Evolutionary conservation across 306 rosid species (phyloP).

Genomic region (Astragalus glycyphyllos): DNA sequence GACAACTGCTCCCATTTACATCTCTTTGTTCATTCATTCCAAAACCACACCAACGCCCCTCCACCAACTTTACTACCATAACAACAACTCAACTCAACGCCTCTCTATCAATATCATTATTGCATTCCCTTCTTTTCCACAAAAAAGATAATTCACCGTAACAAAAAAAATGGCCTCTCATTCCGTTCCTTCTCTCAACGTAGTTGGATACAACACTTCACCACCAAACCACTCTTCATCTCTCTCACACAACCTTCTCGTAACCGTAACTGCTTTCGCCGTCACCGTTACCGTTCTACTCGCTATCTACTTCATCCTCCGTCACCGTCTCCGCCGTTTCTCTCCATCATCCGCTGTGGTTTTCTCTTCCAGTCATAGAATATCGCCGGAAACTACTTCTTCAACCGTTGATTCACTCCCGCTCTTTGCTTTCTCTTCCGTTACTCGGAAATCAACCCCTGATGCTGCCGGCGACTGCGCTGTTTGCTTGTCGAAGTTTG

Average conservation of each 20-base stretch:
- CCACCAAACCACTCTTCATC: slow-evolving; percentile 34
- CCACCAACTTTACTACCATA: too few species aligned
- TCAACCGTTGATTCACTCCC: slow-evolving; percentile 58
- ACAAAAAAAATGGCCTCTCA: neutral
- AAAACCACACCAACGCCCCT: too few species aligned
- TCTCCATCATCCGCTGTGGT: slow-evolving; percentile 29
- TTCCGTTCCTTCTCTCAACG: slow-evolving; percentile 23
- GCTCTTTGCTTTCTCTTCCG: slow-evolving; percentile 58
- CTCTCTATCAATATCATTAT: too few species aligned
- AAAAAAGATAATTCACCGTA: too few species aligned
- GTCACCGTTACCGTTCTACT: slow-evolving; percentile 50
- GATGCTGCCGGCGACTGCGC: slow-evolving; percentile 59
- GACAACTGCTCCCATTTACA: too few species aligned
- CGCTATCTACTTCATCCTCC: slow-evolving; percentile 60
- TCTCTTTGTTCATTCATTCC: too few species aligned
- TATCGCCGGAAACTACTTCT: slow-evolving; percentile 50
- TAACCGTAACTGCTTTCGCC: slow-evolving; percentile 51
- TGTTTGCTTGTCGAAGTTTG: slow-evolving; percentile 73
- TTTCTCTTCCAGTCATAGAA: slow-evolving; percentile 40
- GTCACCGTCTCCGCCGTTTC: slow-evolving; percentile 46
- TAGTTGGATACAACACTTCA: slow-evolving; percentile 8
- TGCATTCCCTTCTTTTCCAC: too few species aligned
- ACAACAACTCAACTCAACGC: too few species aligned
- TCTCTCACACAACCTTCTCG: slow-evolving; percentile 31
- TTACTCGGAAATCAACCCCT: slow-evolving; percentile 50